Evolutionary conservation across 257 asterid genomes (phyloP).

Genomic region (Scutellaria galericulata): DNA sequence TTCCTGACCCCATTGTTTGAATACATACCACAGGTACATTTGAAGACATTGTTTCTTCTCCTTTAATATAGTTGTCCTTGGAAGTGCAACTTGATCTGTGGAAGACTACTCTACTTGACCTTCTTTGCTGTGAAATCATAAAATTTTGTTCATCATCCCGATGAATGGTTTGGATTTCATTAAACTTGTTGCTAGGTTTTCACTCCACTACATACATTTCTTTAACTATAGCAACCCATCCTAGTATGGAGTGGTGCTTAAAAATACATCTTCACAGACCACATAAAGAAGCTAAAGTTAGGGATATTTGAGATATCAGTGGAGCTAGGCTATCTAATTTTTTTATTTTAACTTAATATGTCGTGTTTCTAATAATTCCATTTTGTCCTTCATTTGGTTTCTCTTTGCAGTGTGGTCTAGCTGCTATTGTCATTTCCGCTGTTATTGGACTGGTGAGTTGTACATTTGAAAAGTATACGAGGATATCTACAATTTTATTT

Average conservation of each 20-base stretch:
- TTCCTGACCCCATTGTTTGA: slow-evolving; percentile 94
- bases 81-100: slow-evolving; percentile 19
- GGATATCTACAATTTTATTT: background rate
- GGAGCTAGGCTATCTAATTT: slow-evolving; percentile 27
- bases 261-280: slow-evolving; percentile 9
- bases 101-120: slow-evolving; percentile 13
- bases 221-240: slow-evolving; percentile 21
- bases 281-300: background rate
- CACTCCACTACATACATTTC: slow-evolving; percentile 17
- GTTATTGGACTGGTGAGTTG: slow-evolving; percentile 93
- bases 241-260: slow-evolving; percentile 21
- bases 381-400: slow-evolving; percentile 29
- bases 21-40: slow-evolving; percentile 87
- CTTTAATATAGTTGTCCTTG: slow-evolving; percentile 23
- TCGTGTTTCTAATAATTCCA: slow-evolving; percentile 24
- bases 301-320: slow-evolving; percentile 26
- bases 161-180: slow-evolving; percentile 2
- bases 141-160: slow-evolving; percentile 6
- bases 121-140: slow-evolving; percentile 27
- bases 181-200: slow-evolving; percentile 15
- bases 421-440: slow-evolving; percentile 98
- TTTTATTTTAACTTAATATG: background rate
- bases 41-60: slow-evolving; percentile 23
- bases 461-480: slow-evolving; percentile 8
- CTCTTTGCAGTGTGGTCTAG: slow-evolving; percentile 80